phyloP scores from a whole-genome alignment of 2,329 filamentous ascomycete species.

The Fusarium concolor region DNA sequence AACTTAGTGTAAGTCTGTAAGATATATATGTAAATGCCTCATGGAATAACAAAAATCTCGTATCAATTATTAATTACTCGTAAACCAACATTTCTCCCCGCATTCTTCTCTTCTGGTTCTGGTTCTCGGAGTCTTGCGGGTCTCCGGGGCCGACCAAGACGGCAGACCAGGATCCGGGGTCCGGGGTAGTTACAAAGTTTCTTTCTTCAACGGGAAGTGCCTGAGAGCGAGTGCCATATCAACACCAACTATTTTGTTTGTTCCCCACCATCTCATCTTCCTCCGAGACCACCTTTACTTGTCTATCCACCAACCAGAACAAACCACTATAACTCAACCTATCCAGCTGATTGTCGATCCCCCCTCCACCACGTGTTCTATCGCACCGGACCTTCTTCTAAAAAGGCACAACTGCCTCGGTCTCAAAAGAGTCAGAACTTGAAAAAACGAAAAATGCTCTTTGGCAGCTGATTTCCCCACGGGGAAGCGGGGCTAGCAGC shows the following conservation, averaged over 20 bases:
- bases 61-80: background rate
- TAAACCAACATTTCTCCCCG: conserved; percentile 13
- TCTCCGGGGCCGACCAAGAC: conserved; percentile 20
- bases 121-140: conserved; percentile 9
- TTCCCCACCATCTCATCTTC: conserved; percentile 22
- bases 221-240: conserved; percentile 6
- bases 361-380: conserved; percentile 21
- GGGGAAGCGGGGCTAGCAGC: conserved; percentile 33
- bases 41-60: background rate
- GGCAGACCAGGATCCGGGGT: conserved; percentile 11
- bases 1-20: no score
- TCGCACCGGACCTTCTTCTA: background rate
- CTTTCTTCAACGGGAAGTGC: background rate
- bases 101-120: background rate
- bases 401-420: conserved; percentile 24
- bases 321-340: conserved; percentile 1
- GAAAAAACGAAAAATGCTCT: background rate
- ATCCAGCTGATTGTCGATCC: conserved; percentile 38
- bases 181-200: conserved; percentile 11
- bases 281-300: conserved; percentile 1
- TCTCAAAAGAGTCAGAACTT: background rate
- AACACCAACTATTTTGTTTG: background rate
- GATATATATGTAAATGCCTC: background rate
- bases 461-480: conserved; percentile 20
- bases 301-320: conserved; percentile 34